Evolutionary conservation across 352 stramenopile species (phyloP).

Genomic region (Pilasporangium apinafurcum): DNA sequence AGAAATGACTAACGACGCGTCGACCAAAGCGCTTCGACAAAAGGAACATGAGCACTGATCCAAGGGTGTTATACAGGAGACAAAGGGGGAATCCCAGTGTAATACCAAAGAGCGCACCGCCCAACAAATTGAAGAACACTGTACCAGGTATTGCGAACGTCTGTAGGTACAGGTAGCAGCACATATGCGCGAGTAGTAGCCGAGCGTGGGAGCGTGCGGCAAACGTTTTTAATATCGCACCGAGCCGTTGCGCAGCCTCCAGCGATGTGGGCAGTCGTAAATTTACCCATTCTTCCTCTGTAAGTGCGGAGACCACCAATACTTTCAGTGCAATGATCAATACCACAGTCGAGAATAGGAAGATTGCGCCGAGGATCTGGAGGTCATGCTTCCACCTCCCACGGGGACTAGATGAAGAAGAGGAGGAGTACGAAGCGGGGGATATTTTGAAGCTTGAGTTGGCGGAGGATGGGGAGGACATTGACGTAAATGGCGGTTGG

Average conservation of each 20-base stretch:
- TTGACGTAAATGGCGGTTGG: too few relatives aligned
- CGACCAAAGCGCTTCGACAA: conserved; percentile 53
- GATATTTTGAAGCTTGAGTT: neutral
- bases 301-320: conserved; percentile 51
- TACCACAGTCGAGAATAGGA: conserved; percentile 24
- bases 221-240: conserved; percentile 53
- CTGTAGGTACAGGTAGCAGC: conserved; percentile 73
- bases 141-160: conserved; percentile 77
- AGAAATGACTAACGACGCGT: conserved; percentile 45
- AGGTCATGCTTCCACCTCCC: conserved; percentile 43
- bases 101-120: conserved; percentile 66
- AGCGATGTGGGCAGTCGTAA: conserved; percentile 60
- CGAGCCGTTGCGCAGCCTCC: conserved; percentile 49
- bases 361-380: conserved; percentile 33
- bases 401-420: neutral
- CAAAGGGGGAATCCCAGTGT: conserved; percentile 67
- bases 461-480: too few relatives aligned
- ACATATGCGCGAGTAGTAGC: conserved; percentile 60
- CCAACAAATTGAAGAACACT: conserved; percentile 76
- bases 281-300: conserved; percentile 37
- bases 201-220: conserved; percentile 23
- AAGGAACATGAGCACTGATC: conserved; percentile 71
- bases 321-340: conserved; percentile 34
- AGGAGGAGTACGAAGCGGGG: neutral
- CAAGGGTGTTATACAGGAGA: conserved; percentile 75